A percentile compares a stretch with the other conserved stretches of the same genome.
These are phyloP conservation scores for Colletotrichum limetticola DNA, from an alignment of 2,329 filamentous ascomycete genomes.

Conservation along the genomic window DNA sequence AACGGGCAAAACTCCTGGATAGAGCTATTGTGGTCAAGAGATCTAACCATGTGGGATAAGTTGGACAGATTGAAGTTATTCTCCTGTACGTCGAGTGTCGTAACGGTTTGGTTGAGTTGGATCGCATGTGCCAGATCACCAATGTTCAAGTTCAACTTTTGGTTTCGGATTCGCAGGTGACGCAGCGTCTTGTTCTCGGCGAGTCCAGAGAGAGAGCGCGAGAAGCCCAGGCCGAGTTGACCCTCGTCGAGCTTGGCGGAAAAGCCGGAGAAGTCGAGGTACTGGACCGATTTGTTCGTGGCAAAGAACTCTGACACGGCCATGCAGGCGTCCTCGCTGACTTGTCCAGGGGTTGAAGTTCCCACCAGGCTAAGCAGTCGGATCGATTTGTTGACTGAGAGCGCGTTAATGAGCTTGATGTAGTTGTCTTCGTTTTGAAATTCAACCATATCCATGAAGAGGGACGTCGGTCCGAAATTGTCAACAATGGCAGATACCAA, in stretches of 20 bases:
- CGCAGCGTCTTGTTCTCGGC: constrained; percentile 55
- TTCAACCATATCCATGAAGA: constrained; percentile 68
- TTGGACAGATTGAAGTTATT: constrained; percentile 66
- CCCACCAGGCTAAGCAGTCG: constrained; percentile 65
- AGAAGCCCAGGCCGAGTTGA: constrained; percentile 64
- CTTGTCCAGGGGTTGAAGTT: constrained; percentile 59
- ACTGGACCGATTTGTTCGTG: constrained; percentile 62
- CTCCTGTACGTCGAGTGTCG: constrained; percentile 64
- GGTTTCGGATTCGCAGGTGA: constrained; percentile 66
- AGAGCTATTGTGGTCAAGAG: constrained; percentile 53
- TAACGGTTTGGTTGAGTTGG: constrained; percentile 58
- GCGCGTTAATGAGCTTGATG: constrained; percentile 59
- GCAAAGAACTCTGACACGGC: constrained; percentile 62
- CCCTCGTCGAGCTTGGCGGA: constrained; percentile 68
- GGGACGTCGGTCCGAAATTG: constrained; percentile 59
- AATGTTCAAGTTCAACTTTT: constrained; percentile 64
- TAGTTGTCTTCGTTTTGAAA: constrained; percentile 64
- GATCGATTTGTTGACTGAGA: constrained; percentile 62
- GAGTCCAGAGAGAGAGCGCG: constrained; percentile 59
- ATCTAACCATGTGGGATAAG: constrained; percentile 57
- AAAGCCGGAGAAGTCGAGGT: constrained; percentile 66
- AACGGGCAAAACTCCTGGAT: constrained; percentile 58
- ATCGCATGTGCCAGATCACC: constrained; percentile 63
- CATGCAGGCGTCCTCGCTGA: constrained; percentile 58
- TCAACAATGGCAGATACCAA: constrained; percentile 59